phyloP scores from a whole-genome alignment of 1,139 yeast species.

The Kodamaea sp. region DNA sequence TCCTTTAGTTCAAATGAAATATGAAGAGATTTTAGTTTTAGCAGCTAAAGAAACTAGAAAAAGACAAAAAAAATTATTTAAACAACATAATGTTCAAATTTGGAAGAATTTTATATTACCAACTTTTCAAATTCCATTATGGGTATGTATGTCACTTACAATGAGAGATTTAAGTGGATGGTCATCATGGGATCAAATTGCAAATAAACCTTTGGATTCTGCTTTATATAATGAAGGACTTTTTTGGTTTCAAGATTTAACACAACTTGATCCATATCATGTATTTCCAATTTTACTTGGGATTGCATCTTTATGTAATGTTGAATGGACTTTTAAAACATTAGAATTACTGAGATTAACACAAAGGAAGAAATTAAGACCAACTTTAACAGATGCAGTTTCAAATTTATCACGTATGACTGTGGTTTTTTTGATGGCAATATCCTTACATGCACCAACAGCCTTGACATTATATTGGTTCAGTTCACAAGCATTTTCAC shows the following conservation, averaged over 20 bases:
- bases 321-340: constrained; percentile 69
- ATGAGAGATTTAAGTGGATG: constrained; percentile 76
- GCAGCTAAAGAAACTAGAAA: constrained; percentile 75
- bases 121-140: constrained; percentile 79
- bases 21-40: constrained; percentile 71
- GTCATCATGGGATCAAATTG: constrained; percentile 48
- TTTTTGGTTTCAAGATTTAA: constrained; percentile 58
- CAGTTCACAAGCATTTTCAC: constrained; percentile 73
- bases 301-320: constrained; percentile 63
- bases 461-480: constrained; percentile 84
- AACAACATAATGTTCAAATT: constrained; percentile 61
- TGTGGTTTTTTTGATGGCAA: constrained; percentile 75
- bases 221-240: constrained; percentile 53
- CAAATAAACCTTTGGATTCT: constrained; percentile 52
- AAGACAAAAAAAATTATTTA: constrained; percentile 67
- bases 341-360: constrained; percentile 44
- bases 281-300: constrained; percentile 72
- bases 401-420: constrained; percentile 71
- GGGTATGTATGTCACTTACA: constrained; percentile 75
- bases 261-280: constrained; percentile 59
- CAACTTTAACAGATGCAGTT: constrained; percentile 57
- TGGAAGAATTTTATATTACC: constrained; percentile 82
- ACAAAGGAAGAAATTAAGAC: constrained; percentile 41
- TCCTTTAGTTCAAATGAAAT: constrained; percentile 51
- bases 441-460: constrained; percentile 80